These are phyloP conservation scores for Physocladia obscura DNA, from an alignment of 192 early-diverging fungal genomes.

Conservation along the genomic window DNA sequence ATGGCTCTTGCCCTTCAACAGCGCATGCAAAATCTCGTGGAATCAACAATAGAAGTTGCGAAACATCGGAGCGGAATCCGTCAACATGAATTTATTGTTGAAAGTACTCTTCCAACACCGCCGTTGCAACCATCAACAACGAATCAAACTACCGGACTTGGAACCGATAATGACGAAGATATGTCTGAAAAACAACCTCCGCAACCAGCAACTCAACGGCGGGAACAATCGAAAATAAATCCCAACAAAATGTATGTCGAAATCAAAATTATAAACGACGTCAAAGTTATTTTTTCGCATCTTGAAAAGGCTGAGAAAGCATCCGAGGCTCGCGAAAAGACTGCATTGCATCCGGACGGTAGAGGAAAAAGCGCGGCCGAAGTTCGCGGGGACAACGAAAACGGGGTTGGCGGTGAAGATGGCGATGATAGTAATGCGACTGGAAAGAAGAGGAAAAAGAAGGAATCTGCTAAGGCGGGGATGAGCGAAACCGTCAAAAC, in stretches of 20 bases:
- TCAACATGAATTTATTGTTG: conserved; percentile 13
- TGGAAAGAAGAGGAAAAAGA: conserved; percentile 16
- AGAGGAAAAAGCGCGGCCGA: conserved; percentile 18
- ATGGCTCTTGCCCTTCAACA: conserved; percentile 11
- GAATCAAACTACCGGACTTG: not conserved
- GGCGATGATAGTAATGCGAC: not conserved
- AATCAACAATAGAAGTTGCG: not conserved
- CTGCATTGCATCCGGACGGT: conserved; percentile 23
- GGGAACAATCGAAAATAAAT: not conserved
- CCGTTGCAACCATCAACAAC: not conserved
- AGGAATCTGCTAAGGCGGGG: not conserved
- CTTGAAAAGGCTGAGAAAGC: conserved; percentile 10
- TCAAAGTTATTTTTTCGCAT: not conserved
- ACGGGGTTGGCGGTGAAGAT: not conserved
- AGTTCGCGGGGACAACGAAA: not conserved
- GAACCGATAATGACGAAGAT: not conserved
- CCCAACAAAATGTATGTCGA: conserved; percentile 10
- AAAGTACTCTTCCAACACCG: not conserved
- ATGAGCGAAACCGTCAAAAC: conserved; percentile 7
- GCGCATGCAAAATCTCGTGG: conserved; percentile 8
- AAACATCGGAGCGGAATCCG: conserved; percentile 28
- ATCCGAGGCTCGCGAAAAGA: conserved; percentile 1
- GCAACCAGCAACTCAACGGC: not conserved
- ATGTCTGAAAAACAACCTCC: no score
- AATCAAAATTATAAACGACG: conserved; percentile 3